Percentiles rank a stretch among this genome's conserved stretches.
Conservation (phyloP, 345 rosid species). For the Clausena lansium region DNA sequence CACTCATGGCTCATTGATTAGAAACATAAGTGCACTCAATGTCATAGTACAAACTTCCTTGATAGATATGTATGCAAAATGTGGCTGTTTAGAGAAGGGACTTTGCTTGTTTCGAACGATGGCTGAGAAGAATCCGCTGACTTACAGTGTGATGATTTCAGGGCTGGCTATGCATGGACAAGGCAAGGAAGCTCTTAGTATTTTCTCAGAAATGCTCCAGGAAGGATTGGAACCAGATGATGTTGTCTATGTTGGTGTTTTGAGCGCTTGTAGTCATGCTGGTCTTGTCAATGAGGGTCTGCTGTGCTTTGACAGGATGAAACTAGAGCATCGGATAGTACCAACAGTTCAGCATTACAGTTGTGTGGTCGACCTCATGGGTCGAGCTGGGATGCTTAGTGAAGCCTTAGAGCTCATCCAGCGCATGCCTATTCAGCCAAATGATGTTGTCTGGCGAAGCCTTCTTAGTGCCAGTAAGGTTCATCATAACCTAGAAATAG, state of each 20-base stretch:
- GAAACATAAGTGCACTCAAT: conserved; percentile 34
- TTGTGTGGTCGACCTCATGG: conserved; percentile 68
- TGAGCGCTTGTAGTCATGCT: conserved; percentile 40
- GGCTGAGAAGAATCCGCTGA: conserved; percentile 27
- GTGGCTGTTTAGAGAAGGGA: conserved; percentile 37
- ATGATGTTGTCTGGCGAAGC: conserved; percentile 75
- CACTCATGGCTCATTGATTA: conserved; percentile 35
- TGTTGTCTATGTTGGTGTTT: conserved; percentile 35
- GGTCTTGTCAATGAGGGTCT: conserved; percentile 39
- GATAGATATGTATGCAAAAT: conserved; percentile 55
- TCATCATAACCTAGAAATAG: conserved; percentile 48
- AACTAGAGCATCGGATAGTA: conserved; percentile 38
- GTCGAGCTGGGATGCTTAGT: conserved; percentile 55
- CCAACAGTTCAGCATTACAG: conserved; percentile 67
- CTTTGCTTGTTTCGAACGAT: conserved; percentile 25
- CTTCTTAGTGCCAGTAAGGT: conserved; percentile 66
- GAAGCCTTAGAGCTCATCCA: conserved; percentile 58
- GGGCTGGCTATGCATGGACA: conserved; percentile 43
- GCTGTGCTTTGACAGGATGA: conserved; percentile 36
- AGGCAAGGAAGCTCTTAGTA: conserved; percentile 28
- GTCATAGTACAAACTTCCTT: conserved; percentile 50
- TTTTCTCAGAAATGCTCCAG: conserved; percentile 35
- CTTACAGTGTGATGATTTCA: conserved; percentile 37
- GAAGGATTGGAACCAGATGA: conserved; percentile 37
- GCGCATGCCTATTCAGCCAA: conserved; percentile 52